Evolutionary conservation across 78 protist species (phyloP).

Genomic region (Goniomonas avonlea): DNA sequence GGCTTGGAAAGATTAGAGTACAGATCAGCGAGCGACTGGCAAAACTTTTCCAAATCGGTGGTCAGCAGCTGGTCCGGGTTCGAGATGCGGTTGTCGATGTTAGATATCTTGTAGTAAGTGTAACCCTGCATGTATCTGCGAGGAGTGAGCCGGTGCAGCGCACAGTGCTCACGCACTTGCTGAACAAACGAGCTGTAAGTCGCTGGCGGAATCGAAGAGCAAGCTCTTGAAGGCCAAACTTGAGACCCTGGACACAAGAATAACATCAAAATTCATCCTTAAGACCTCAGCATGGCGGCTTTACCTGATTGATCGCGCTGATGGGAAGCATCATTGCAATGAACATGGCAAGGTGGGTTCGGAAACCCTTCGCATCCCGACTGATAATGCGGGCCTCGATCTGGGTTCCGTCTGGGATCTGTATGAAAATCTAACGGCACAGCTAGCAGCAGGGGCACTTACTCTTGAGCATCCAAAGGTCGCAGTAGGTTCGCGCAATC

Average conservation of each 20-base stretch:
- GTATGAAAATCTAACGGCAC: no score
- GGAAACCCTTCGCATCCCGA: slow-evolving; percentile 1
- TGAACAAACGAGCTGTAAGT: slow-evolving; percentile 20
- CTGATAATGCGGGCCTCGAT: slow-evolving; percentile 27
- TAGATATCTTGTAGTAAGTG: slow-evolving; percentile 19
- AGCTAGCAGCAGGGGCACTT: no score
- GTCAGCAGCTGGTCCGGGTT: slow-evolving; percentile 45
- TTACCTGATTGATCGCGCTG: slow-evolving; percentile 21
- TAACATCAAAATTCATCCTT: background rate
- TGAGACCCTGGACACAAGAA: background rate
- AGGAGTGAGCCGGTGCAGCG: no score
- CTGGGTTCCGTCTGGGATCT: background rate
- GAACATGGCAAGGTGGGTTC: background rate
- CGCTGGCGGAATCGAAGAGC: slow-evolving; percentile 22
- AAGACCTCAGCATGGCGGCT: background rate
- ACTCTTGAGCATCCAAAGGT: no score
- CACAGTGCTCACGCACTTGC: no score
- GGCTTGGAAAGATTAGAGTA: slow-evolving; percentile 37
- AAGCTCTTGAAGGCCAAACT: background rate
- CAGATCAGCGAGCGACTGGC: slow-evolving; percentile 27
- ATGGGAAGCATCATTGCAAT: slow-evolving; percentile 20
- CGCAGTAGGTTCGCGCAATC: no score
- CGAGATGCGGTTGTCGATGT: slow-evolving; percentile 29
- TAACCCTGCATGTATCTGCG: slow-evolving; percentile 5
- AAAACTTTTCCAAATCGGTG: slow-evolving; percentile 31